These are phyloP conservation scores for Cercophora samala DNA, from an alignment of 495 filamentous ascomycete genomes.

Conservation along the genomic window DNA sequence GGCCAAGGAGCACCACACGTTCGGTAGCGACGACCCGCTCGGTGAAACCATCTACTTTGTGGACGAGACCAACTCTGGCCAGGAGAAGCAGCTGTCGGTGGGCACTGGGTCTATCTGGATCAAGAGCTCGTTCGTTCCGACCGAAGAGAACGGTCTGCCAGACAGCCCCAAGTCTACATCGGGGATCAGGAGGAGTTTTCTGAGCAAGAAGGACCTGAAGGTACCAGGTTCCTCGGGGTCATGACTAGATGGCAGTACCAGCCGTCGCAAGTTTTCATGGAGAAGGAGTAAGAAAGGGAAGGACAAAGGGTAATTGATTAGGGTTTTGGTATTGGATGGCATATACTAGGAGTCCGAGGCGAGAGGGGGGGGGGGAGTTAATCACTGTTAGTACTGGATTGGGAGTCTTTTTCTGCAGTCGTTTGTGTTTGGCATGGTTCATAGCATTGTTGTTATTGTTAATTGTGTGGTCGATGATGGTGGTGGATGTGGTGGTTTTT, in stretches of 20 bases:
- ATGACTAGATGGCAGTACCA: background rate
- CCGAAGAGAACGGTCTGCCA: slow-evolving; percentile 31
- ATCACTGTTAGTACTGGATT: background rate
- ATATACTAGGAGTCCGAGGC: background rate
- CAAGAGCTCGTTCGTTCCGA: slow-evolving; percentile 57
- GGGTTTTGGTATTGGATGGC: background rate
- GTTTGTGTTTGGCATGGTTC: background rate
- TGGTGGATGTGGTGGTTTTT: background rate
- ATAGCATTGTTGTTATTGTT: background rate
- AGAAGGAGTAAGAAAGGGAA: background rate
- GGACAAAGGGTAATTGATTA: background rate
- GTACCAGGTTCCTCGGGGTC: slow-evolving; percentile 9
- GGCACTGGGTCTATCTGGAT: slow-evolving; percentile 66
- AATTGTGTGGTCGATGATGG: background rate
- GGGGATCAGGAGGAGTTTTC: slow-evolving; percentile 39
- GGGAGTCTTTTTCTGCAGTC: background rate
- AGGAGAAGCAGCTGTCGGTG: slow-evolving; percentile 69
- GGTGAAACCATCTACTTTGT: slow-evolving; percentile 88
- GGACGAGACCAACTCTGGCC: slow-evolving; percentile 68
- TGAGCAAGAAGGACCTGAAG: slow-evolving; percentile 52
- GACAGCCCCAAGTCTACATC: slow-evolving; percentile 58
- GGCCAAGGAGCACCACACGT: slow-evolving; percentile 78
- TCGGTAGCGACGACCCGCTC: slow-evolving; percentile 73
- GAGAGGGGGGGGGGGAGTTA: background rate
- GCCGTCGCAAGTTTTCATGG: background rate